Conservation (phyloP, 108 stramenopile genomes). For the Nitzschia sp. region DNA sequence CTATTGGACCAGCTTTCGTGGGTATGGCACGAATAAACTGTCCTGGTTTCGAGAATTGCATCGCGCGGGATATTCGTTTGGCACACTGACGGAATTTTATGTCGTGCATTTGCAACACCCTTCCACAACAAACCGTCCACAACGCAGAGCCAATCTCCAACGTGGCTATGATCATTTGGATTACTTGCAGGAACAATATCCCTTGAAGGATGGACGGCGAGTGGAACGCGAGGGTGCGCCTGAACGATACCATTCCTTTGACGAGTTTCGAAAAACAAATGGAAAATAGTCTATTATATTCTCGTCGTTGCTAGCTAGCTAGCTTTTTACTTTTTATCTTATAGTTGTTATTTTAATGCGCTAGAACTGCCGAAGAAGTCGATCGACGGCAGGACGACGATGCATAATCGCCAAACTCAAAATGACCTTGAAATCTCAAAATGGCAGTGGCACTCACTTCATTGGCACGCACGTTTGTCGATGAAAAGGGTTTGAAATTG, state of each 20-base stretch:
- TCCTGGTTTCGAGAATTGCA: conserved; percentile 29
- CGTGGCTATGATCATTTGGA: neutral
- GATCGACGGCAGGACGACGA: no score
- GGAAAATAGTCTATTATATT: neutral
- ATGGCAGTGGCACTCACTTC: neutral
- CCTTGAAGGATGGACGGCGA: neutral
- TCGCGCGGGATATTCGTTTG: conserved; percentile 25
- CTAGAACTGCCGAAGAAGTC: no score
- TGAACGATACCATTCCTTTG: neutral
- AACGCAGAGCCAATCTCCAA: neutral
- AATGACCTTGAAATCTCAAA: neutral
- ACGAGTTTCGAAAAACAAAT: neutral
- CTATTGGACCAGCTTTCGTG: conserved; percentile 25
- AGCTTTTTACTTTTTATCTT: no score
- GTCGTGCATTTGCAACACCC: conserved; percentile 32
- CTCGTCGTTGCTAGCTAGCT: no score
- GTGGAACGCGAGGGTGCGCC: neutral
- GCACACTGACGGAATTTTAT: conserved; percentile 23
- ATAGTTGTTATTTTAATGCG: no score
- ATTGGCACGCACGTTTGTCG: neutral
- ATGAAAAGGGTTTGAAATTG: conserved; percentile 9
- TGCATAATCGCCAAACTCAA: neutral
- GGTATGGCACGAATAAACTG: conserved; percentile 27
- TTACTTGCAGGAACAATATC: conserved; percentile 6
- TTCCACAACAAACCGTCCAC: neutral